phyloP scores from a whole-genome alignment of 2,329 filamentous ascomycete genomes.

The Fusarium pseudocircinatum region DNA sequence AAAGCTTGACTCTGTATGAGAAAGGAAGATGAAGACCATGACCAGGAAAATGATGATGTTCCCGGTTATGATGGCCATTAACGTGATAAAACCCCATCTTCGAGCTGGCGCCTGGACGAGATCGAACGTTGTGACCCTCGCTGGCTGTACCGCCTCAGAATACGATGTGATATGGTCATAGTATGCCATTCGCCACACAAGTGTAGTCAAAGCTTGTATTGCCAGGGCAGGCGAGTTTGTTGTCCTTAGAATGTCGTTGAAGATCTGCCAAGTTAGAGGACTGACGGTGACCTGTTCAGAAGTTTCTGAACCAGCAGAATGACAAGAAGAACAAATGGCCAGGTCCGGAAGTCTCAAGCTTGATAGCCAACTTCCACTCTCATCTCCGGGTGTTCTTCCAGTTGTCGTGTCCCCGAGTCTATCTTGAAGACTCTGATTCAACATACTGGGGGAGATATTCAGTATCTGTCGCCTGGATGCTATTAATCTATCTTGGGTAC shows the following conservation, averaged over 20 bases:
- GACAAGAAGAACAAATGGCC: not conserved
- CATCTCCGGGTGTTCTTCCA: not conserved
- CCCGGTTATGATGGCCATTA: not conserved
- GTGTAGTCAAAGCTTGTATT: not conserved
- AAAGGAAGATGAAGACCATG: not conserved
- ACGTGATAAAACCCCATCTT: not conserved
- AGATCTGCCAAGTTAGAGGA: not conserved
- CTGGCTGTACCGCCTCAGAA: rapidly evolving
- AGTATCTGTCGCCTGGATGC: not conserved
- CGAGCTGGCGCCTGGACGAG: not conserved
- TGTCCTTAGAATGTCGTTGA: not conserved
- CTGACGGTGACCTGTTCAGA: not conserved
- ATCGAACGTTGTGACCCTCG: not conserved
- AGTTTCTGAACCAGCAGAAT: not conserved
- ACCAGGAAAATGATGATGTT: not conserved
- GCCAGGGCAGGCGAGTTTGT: not conserved
- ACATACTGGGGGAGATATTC: not conserved
- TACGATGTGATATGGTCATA: not conserved
- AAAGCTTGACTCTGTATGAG: not conserved
- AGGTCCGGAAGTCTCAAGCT: not conserved
- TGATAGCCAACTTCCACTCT: not conserved
- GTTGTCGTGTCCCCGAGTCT: not conserved
- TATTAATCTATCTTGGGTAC: rapidly evolving
- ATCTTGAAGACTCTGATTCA: not conserved
- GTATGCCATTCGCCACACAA: not conserved